A percentile compares a stretch with the other conserved stretches of the same genome.
Conservation (phyloP, 495 filamentous ascomycete species). For the Penicillium coprophilum region DNA sequence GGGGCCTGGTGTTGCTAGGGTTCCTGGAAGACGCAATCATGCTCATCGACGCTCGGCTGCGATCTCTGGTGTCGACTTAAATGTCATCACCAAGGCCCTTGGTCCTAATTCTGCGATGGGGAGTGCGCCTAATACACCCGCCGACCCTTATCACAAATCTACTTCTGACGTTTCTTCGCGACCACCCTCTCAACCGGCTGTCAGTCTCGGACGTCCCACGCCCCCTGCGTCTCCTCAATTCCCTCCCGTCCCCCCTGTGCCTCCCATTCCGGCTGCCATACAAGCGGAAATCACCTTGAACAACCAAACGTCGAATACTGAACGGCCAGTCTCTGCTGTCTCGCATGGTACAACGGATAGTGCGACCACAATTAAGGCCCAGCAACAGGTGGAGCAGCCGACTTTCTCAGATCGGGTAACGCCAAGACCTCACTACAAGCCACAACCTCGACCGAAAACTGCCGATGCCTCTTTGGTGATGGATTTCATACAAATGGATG, state of each 20-base stretch:
- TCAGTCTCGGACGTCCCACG: slow-evolving; percentile 32
- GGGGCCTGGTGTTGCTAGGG: slow-evolving; percentile 45
- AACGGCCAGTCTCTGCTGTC: slow-evolving; percentile 68
- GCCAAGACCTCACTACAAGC: slow-evolving; percentile 53
- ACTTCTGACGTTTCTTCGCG: slow-evolving; percentile 31
- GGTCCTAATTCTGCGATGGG: slow-evolving; percentile 48
- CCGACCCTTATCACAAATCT: slow-evolving; percentile 39
- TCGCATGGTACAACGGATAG: slow-evolving; percentile 75
- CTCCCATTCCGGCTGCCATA: slow-evolving; percentile 24
- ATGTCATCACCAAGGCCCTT: slow-evolving; percentile 63
- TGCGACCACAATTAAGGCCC: slow-evolving; percentile 51
- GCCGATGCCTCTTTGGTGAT: slow-evolving; percentile 52
- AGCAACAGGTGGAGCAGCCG: slow-evolving; percentile 41
- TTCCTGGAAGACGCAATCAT: slow-evolving; percentile 64
- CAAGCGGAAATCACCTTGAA: slow-evolving; percentile 40
- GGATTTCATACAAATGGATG: slow-evolving; percentile 21
- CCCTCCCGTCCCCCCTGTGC: slow-evolving; percentile 25
- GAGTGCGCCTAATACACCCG: slow-evolving; percentile 71
- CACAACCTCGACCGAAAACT: slow-evolving; percentile 48
- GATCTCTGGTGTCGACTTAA: slow-evolving; percentile 80
- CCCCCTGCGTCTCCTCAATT: slow-evolving; percentile 41
- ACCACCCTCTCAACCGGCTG: slow-evolving; percentile 40
- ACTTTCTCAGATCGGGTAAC: slow-evolving; percentile 64
- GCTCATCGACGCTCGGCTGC: slow-evolving; percentile 84
- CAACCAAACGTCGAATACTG: slow-evolving; percentile 64